Evolutionary conservation across 768 basidiomycete genomes (phyloP).

Genomic region (Chalciporus sphaerocephalus): DNA sequence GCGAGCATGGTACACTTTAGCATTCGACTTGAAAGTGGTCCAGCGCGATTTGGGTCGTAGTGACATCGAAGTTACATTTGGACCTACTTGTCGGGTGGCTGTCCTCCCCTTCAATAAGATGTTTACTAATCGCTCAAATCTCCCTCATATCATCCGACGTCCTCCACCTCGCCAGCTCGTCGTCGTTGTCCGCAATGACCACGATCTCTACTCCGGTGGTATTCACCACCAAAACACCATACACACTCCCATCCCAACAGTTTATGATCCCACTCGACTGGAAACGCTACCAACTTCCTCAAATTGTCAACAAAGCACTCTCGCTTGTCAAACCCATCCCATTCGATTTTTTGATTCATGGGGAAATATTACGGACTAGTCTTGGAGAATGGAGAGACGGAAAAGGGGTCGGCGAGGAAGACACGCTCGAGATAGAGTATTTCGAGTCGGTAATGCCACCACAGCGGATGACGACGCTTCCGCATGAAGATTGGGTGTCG

Average conservation of each 20-base stretch:
- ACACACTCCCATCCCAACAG: conserved; percentile 79
- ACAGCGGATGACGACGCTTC: conserved; percentile 69
- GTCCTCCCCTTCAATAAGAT: background rate
- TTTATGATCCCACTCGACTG: conserved; percentile 90
- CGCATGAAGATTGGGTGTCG: conserved; percentile 94
- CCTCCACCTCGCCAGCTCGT: background rate
- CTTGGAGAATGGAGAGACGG: conserved; percentile 73
- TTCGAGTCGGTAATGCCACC: conserved; percentile 87
- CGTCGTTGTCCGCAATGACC: background rate
- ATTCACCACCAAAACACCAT: conserved; percentile 68
- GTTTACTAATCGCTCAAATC: background rate
- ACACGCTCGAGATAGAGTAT: conserved; percentile 89
- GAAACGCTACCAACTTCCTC: conserved; percentile 94
- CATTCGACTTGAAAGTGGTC: no score
- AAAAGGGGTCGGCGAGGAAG: conserved; percentile 77
- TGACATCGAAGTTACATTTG: no score
- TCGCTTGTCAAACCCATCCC: conserved; percentile 69
- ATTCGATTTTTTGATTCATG: conserved; percentile 87
- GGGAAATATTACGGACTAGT: conserved; percentile 70
- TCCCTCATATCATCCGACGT: background rate
- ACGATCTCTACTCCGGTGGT: conserved; percentile 42
- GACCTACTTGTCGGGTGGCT: no score
- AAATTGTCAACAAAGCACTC: conserved; percentile 93
- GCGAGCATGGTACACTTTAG: no score
- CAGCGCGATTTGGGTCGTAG: no score